These are phyloP conservation scores for Populus nigra DNA, from an alignment of 345 rosid species.

Conservation along the genomic window DNA sequence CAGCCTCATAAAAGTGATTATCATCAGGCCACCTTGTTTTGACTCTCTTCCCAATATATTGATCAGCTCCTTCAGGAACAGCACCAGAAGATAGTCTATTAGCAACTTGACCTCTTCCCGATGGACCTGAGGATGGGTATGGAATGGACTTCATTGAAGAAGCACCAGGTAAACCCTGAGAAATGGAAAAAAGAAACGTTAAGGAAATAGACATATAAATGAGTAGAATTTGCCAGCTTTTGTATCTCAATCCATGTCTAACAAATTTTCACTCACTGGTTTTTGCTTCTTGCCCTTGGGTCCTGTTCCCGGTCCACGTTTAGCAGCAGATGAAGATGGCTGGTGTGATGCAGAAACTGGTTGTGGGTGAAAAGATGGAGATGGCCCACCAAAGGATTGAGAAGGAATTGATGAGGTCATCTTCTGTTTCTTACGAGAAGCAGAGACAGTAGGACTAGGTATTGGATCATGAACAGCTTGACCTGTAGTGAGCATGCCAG, in stretches of 20 bases:
- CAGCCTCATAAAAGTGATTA: slow-evolving; percentile 87
- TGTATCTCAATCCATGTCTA: slow-evolving; percentile 2
- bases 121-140: slow-evolving; percentile 53
- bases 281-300: slow-evolving; percentile 75
- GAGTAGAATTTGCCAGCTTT: not conserved
- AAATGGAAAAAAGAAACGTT: slow-evolving; percentile 14
- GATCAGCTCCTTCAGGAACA: slow-evolving; percentile 46
- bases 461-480: slow-evolving; percentile 58
- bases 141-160: slow-evolving; percentile 55
- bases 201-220: not conserved
- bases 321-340: slow-evolving; percentile 56
- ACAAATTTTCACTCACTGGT: slow-evolving; percentile 46
- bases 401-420: slow-evolving; percentile 49
- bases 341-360: slow-evolving; percentile 48
- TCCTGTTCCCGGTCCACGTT: slow-evolving; percentile 54
- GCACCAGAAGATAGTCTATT: slow-evolving; percentile 53
- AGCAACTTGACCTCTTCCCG: slow-evolving; percentile 56
- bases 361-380: slow-evolving; percentile 62
- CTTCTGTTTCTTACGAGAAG: slow-evolving; percentile 76
- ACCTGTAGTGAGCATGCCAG: slow-evolving; percentile 45
- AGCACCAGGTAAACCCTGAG: slow-evolving; percentile 57
- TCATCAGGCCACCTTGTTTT: slow-evolving; percentile 93
- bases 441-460: slow-evolving; percentile 79
- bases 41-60: slow-evolving; percentile 66
- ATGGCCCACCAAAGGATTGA: slow-evolving; percentile 57